These are phyloP conservation scores for Barnettozyma wickerhamii DNA, from an alignment of 805 yeast species.

Conservation along the genomic window DNA sequence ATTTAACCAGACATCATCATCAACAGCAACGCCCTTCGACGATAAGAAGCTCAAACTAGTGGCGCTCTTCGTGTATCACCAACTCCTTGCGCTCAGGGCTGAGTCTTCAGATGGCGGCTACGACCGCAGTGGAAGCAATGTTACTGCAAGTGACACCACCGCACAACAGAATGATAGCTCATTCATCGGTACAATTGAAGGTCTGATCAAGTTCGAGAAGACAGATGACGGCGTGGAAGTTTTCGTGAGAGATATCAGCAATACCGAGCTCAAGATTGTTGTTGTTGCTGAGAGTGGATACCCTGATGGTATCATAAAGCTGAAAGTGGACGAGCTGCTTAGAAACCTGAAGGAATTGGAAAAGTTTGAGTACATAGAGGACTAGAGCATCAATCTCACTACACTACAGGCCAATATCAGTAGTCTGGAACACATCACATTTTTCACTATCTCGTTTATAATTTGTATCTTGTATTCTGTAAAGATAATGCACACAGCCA, in stretches of 20 bases:
- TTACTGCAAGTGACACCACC: background rate
- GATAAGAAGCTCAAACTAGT: constrained; percentile 4
- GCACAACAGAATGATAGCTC: background rate
- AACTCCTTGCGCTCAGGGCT: background rate
- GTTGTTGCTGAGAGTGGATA: constrained; percentile 21
- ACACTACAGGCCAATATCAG: no score
- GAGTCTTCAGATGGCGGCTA: background rate
- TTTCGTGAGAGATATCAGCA: constrained; percentile 10
- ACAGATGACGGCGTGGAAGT: constrained; percentile 8
- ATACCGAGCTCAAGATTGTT: constrained; percentile 18
- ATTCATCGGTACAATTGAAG: background rate
- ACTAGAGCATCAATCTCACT: constrained; percentile 3
- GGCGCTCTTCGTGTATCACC: constrained; percentile 6
- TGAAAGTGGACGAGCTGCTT: constrained; percentile 15
- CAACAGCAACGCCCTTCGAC: constrained; percentile 2
- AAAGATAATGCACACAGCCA: background rate
- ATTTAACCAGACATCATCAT: no score
- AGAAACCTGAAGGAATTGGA: constrained; percentile 17
- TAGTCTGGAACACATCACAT: background rate
- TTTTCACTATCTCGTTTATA: no score
- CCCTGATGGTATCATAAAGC: constrained; percentile 21
- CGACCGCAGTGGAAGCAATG: constrained; percentile 1
- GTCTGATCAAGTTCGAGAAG: constrained; percentile 7
- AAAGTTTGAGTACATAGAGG: constrained; percentile 16
- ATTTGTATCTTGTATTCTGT: no score